phyloP scores from a whole-genome alignment of 2,329 filamentous ascomycete species.

The Fusarium luffae region DNA sequence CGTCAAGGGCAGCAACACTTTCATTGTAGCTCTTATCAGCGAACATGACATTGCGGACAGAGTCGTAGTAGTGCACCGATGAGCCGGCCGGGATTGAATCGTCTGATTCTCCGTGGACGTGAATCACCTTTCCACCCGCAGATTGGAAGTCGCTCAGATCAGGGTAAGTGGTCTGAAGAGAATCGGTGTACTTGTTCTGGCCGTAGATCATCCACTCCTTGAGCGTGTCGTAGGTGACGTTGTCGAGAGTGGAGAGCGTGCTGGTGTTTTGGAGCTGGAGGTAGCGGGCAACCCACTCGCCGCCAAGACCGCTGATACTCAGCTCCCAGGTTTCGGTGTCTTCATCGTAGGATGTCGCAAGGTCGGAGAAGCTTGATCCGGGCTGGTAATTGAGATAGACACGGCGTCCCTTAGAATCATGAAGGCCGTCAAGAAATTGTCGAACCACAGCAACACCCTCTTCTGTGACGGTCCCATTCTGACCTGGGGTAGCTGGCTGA shows the following conservation, averaged over 20 bases:
- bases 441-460: conserved; percentile 50
- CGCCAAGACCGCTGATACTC: conserved; percentile 48
- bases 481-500: conserved; percentile 37
- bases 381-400: conserved; percentile 53
- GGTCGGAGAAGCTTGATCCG: conserved; percentile 49
- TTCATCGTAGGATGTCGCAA: conserved; percentile 48
- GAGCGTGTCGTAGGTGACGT: conserved; percentile 67
- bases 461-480: conserved; percentile 51
- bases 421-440: conserved; percentile 50
- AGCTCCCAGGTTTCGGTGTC: conserved; percentile 50
- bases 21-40: conserved; percentile 46
- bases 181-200: conserved; percentile 60
- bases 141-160: conserved; percentile 63
- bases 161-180: conserved; percentile 63
- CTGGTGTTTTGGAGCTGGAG: conserved; percentile 54
- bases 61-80: conserved; percentile 66
- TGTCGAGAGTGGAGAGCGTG: conserved; percentile 57
- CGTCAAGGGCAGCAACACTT: conserved; percentile 55
- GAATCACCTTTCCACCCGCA: conserved; percentile 65
- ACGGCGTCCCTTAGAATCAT: conserved; percentile 49
- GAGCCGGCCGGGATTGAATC: conserved; percentile 62
- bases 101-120: conserved; percentile 69
- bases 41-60: conserved; percentile 55
- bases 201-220: conserved; percentile 64
- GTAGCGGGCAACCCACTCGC: conserved; percentile 55